These are phyloP conservation scores for Hypoxylon sp. DNA, from an alignment of 2,329 filamentous ascomycete genomes.

Conservation along the genomic window DNA sequence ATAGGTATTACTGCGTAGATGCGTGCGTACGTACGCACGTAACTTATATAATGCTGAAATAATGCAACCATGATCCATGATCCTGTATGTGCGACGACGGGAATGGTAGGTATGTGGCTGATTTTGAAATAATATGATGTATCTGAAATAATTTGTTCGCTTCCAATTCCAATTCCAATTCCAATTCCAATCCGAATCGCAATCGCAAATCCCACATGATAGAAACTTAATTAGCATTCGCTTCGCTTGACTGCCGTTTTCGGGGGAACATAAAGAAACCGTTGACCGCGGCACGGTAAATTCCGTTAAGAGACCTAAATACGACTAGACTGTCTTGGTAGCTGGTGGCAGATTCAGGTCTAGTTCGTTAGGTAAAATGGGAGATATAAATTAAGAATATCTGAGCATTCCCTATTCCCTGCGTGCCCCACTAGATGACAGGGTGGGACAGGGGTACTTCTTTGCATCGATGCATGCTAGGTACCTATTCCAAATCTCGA, in stretches of 20 bases:
- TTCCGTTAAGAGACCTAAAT: conserved; percentile 12
- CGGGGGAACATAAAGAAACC: conserved; percentile 1
- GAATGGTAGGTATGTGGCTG: neutral
- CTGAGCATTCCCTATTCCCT: neutral
- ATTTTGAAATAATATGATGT: neutral
- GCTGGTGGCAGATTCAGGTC: too few relatives aligned
- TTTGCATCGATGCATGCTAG: too few relatives aligned
- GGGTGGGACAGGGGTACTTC: too few relatives aligned
- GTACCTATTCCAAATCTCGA: conserved; percentile 35
- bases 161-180: neutral
- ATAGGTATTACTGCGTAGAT: too few relatives aligned
- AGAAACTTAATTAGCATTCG: neutral
- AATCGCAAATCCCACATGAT: too few relatives aligned
- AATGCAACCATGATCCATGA: too few relatives aligned
- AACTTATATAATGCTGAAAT: conserved; percentile 15
- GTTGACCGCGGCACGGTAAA: conserved; percentile 10
- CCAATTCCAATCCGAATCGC: too few relatives aligned
- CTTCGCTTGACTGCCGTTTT: too few relatives aligned
- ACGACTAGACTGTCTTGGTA: conserved; percentile 17
- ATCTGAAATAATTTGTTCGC: neutral
- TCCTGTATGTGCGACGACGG: conserved; percentile 24
- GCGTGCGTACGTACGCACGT: conserved; percentile 15
- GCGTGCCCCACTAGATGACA: too few relatives aligned
- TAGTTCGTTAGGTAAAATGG: too few relatives aligned
- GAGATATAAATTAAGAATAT: conserved; percentile 13